Evolutionary conservation across 352 stramenopile species (phyloP).

Genomic region (Pilasporangium apinafurcum): DNA sequence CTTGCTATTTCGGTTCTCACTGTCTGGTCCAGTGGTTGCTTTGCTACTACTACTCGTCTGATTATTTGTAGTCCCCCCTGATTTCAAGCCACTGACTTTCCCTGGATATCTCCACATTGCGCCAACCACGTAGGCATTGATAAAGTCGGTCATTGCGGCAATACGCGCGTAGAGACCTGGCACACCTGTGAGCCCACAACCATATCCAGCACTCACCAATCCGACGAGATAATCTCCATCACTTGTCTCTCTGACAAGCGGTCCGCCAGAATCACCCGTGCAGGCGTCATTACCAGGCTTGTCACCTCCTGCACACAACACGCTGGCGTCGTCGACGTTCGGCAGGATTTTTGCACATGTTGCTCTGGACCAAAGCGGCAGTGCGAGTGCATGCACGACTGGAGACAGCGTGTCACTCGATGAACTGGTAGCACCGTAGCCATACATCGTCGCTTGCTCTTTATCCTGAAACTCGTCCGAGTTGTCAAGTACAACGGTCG

Average conservation of each 20-base stretch:
- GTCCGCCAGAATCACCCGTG: slow-evolving; percentile 32
- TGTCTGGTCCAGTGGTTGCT: not conserved
- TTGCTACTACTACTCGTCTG: too few species aligned
- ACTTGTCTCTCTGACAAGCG: slow-evolving; percentile 9
- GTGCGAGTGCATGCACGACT: slow-evolving; percentile 16
- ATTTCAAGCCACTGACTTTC: too few species aligned
- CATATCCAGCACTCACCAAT: slow-evolving; percentile 33
- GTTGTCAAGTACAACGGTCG: slow-evolving; percentile 24
- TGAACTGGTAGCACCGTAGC: slow-evolving; percentile 24
- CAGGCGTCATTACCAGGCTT: slow-evolving; percentile 25
- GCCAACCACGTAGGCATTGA: slow-evolving; percentile 16
- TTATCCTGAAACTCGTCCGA: slow-evolving; percentile 9
- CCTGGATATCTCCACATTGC: slow-evolving; percentile 17
- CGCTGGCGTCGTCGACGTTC: slow-evolving; percentile 28
- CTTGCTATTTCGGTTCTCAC: not conserved
- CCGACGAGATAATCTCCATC: slow-evolving; percentile 14
- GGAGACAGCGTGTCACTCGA: slow-evolving; percentile 11
- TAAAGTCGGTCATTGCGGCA: slow-evolving; percentile 15
- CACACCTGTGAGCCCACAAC: slow-evolving; percentile 21
- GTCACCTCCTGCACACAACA: slow-evolving; percentile 33
- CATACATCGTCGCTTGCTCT: slow-evolving; percentile 20
- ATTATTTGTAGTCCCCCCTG: too few species aligned
- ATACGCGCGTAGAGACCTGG: slow-evolving; percentile 27
- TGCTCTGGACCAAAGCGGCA: slow-evolving; percentile 17
- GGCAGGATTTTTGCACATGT: slow-evolving; percentile 17